Base-by-base conservation (phyloP, 2,329 filamentous ascomycete genomes). In the Fusarium heterosporum region DNA sequence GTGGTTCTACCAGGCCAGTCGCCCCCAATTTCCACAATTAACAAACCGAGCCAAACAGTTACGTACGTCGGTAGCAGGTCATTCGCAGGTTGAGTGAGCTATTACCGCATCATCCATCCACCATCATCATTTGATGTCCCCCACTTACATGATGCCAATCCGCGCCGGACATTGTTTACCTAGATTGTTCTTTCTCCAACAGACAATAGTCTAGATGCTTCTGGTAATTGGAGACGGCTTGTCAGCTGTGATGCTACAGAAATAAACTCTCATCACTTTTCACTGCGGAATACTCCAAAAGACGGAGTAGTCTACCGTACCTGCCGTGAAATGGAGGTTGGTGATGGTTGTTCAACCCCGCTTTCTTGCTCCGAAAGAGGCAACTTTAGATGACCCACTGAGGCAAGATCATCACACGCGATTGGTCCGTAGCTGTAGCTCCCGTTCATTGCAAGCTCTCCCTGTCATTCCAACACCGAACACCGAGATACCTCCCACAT, bases 401-500 rank as follows among this genome's bases (percentile, higher is more conserved):
- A 61, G 41, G 48, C 30, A 55, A 34, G 41, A 56, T 42, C 4
- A 6, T 9, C 9, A 9, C 5, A 25, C 13, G 9, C 56, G 51
- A 68, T 68, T 68, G 55, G 65, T 10, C 12, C 9, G 22, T 32
- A 25, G 28, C 26, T 28, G 39, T 54, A 55, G 62, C 48, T 56
- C 22, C 38, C 39, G 47, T 47, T 26, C 43, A 51, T 47, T 57
- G 51, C 17, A 43, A 62, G 45, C 58, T 54, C 60, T 55, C 46
- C 48, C 63, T 28, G 42, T 14, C 28, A 53, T 61, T 32, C 26
- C 54, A 65, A 71, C 64, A 19, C 73, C 73, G 73, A 75, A 75
- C 61, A 53, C 73, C 73, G 73, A 75, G 68, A 74, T 73, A 75
- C 72, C 64, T 63, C 73, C 72, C 55, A 53, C 48, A 45, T 43